Conservation (phyloP, 768 basidiomycete genomes). For the Tephrocybe rancida region DNA sequence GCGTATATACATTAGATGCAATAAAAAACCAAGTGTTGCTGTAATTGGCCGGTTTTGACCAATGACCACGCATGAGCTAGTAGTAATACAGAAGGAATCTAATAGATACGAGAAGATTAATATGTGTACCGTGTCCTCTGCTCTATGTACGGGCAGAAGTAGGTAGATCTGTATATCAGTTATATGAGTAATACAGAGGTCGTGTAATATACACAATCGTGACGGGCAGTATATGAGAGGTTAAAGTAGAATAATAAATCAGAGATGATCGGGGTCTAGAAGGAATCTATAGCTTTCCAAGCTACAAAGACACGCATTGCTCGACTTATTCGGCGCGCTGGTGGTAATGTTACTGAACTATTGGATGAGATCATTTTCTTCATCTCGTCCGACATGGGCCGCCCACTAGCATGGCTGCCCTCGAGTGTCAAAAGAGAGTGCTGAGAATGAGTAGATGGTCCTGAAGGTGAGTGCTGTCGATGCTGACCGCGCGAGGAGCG, state of each 20-base stretch:
- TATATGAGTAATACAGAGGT: not conserved
- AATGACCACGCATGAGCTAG: no score
- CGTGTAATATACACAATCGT: no score
- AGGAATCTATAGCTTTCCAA: slow-evolving; percentile 46
- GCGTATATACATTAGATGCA: no score
- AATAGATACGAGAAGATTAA: no score
- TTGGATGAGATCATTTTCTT: slow-evolving; percentile 11
- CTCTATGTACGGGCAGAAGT: no score
- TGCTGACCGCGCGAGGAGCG: not conserved
- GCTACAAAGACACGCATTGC: slow-evolving; percentile 56
- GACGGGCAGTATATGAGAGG: no score
- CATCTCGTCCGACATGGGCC: slow-evolving; percentile 1
- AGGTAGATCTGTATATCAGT: no score
- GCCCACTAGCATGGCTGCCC: not conserved
- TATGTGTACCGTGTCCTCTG: no score
- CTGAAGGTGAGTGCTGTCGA: slow-evolving; percentile 5
- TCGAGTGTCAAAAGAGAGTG: not conserved
- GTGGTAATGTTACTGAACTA: slow-evolving; percentile 21
- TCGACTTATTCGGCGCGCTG: slow-evolving; percentile 49
- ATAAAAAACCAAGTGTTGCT: no score
- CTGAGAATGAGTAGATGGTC: not conserved
- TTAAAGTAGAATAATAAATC: no score
- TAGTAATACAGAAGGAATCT: no score
- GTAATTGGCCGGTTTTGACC: no score
- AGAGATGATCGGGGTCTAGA: not conserved